Evolutionary conservation across 495 filamentous ascomycete genomes (phyloP).

Genomic region (Penicillium lividum): DNA sequence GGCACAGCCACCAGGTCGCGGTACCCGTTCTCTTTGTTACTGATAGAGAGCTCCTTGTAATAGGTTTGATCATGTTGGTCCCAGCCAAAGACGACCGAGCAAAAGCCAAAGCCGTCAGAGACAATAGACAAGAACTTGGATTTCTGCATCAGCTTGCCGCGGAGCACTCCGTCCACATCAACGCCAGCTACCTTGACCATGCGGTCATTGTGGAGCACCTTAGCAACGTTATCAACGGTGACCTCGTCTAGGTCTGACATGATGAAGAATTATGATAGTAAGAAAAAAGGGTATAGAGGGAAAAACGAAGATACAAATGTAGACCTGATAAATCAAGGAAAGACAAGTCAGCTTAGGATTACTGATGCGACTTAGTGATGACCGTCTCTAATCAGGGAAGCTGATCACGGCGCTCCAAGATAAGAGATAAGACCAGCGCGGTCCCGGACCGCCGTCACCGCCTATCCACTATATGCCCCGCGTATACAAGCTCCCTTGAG

Average conservation of each 20-base stretch:
- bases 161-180: conserved; percentile 87
- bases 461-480: conserved; percentile 23
- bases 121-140: conserved; percentile 91
- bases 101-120: conserved; percentile 89
- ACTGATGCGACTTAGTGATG: neutral
- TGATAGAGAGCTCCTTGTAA: conserved; percentile 77
- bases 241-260: conserved; percentile 34
- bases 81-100: conserved; percentile 95
- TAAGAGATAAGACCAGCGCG: conserved; percentile 11
- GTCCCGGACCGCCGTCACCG: conserved; percentile 14
- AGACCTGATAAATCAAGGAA: neutral
- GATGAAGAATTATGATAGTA: neutral
- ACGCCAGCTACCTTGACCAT: conserved; percentile 90
- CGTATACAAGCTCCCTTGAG: conserved; percentile 14
- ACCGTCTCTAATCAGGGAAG: conserved; percentile 2
- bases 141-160: conserved; percentile 94
- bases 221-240: conserved; percentile 60
- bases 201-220: conserved; percentile 70
- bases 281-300: neutral
- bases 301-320: neutral
- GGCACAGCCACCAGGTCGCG: conserved; percentile 82
- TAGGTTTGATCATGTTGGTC: conserved; percentile 97
- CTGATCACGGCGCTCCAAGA: conserved; percentile 12
- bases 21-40: conserved; percentile 92
- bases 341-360: neutral